Conservation (phyloP, 2,329 filamentous ascomycete species). For the Tetracladium maxilliforme region DNA sequence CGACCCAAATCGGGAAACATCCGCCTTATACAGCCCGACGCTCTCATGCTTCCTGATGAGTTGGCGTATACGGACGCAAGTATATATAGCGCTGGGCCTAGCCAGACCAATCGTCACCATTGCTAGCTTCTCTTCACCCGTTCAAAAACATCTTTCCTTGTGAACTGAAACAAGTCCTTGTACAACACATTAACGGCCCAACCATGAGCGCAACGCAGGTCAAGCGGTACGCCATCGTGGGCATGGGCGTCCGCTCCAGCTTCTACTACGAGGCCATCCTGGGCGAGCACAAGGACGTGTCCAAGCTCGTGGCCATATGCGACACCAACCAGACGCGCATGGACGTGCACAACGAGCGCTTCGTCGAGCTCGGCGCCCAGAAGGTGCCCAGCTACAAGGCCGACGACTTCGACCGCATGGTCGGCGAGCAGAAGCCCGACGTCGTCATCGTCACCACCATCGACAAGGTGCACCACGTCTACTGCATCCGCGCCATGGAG, state of each 20-base stretch:
- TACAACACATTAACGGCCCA: no score
- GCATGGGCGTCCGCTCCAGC: constrained; percentile 40
- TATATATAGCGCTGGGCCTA: no score
- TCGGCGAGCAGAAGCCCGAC: constrained; percentile 37
- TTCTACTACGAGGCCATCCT: constrained; percentile 47
- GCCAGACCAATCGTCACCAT: no score
- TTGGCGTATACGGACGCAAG: no score
- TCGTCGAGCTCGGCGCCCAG: constrained; percentile 27
- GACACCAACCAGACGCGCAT: constrained; percentile 47
- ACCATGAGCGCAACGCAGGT: no score
- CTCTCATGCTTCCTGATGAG: no score
- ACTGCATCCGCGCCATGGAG: constrained; percentile 43
- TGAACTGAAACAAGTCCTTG: no score
- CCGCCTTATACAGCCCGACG: no score
- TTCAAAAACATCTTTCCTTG: no score
- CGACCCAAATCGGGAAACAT: no score
- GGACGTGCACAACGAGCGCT: constrained; percentile 34
- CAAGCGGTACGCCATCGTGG: constrained; percentile 38
- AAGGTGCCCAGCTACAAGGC: constrained; percentile 38
- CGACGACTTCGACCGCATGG: constrained; percentile 40
- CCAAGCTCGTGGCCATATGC: constrained; percentile 37
- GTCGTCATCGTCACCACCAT: constrained; percentile 49
- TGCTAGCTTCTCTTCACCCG: constrained; percentile 10
- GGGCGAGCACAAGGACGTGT: constrained; percentile 31
- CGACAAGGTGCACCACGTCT: constrained; percentile 44